phyloP scores from a whole-genome alignment of 2,329 filamentous ascomycete species.

The Colletotrichum tabaci region DNA sequence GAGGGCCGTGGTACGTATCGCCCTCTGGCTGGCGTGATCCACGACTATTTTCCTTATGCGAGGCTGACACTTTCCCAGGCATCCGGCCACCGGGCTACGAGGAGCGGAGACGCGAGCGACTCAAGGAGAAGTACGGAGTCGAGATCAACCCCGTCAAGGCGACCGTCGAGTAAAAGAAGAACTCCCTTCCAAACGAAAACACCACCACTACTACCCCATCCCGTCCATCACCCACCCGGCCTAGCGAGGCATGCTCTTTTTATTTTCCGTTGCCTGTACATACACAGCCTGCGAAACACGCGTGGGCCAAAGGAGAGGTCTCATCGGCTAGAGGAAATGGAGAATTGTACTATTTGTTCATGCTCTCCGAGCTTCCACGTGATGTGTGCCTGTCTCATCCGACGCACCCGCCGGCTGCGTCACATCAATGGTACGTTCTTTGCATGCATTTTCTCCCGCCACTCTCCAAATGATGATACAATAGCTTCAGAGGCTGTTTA shows the following conservation, averaged over 20 bases:
- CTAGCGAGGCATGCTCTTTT: conserved; percentile 35
- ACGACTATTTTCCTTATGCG: not conserved
- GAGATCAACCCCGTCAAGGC: conserved; percentile 80
- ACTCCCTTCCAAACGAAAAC: not conserved
- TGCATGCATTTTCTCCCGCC: conserved; percentile 1
- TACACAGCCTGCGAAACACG: conserved; percentile 39
- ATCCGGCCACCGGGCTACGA: conserved; percentile 87
- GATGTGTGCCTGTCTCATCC: conserved; percentile 40
- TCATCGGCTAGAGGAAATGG: conserved; percentile 51
- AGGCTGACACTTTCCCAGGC: conserved; percentile 63
- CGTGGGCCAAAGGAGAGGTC: conserved; percentile 40
- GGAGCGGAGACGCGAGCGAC: conserved; percentile 83
- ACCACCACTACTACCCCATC: conserved; percentile 6
- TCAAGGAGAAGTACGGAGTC: conserved; percentile 90
- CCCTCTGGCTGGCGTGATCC: not conserved
- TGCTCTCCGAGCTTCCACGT: conserved; percentile 38
- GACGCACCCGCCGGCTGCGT: conserved; percentile 33
- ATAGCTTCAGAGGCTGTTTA: conserved; percentile 64
- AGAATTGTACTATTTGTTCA: conserved; percentile 47
- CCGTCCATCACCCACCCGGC: conserved; percentile 16
- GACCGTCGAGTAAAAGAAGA: conserved; percentile 56
- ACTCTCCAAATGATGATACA: conserved; percentile 56
- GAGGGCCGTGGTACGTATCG: conserved; percentile 83
- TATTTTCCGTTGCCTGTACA: conserved; percentile 44
- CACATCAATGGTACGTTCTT: conserved; percentile 41